Base-by-base conservation (phyloP, 2,329 filamentous ascomycete genomes). In the Coniochaeta sp. region DNA sequence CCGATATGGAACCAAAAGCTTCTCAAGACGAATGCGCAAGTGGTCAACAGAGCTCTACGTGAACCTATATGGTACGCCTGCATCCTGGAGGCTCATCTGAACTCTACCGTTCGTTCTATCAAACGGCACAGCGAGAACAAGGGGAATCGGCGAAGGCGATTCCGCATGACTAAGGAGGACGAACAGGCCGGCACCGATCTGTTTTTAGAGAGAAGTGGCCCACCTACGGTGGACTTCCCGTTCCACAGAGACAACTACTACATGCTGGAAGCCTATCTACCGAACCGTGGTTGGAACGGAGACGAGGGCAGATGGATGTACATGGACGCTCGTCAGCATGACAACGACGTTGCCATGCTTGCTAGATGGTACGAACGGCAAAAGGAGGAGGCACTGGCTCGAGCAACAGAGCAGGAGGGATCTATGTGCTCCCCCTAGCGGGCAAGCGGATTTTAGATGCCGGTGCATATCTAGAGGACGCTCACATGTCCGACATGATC, bases 201-300 rank as follows among this genome's bases (percentile, higher is more conserved):
- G 0, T 86, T 85, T 60, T 68, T 86, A 14, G 72, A 75, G 22
- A 72, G 79, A 17, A 74, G 73, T 24, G 83, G 83, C 0, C 82
- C 81, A 3, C 74, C 76, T 0, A 80, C 77, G 0, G 66, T 79
- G 12, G 80, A 84, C 58, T 77, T 83, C 12, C 82, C 82, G 0
- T 84, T 76, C 60, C 76, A 81, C 58, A 72, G 84, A 24, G 84
- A 86, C 61, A 78, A 81, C 54, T 86, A 86, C 65, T 83, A 86
- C 66, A 78, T 81, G 73, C 74, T 86, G 31, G 76, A 85, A 67
- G 80, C 79, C 1, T 86, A 82, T 64, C 65, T 86, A 56, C 84
- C 84, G 0, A 81, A 81, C 62, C 74, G 84, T 24, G 77, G 76
- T 54, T 86, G 83, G 83, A 76, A 71, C 56, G 73, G 73, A 17